These are phyloP conservation scores for Fraxinus dipetala DNA, from an alignment of 305 asterid genomes.

Conservation along the genomic window DNA sequence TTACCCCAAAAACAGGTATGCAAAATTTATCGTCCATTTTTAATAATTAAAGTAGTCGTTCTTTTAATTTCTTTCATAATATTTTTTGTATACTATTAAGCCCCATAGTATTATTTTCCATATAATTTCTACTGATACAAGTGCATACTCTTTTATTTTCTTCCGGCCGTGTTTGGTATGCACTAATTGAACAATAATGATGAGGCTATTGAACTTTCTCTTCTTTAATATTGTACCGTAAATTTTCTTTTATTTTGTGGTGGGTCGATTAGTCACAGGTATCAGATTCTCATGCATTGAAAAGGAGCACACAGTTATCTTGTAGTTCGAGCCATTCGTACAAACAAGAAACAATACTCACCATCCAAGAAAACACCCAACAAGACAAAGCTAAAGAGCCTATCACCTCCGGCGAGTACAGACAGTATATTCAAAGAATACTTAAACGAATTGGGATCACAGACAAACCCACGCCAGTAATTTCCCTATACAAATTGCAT, in stretches of 20 bases:
- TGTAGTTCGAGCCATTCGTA: conserved; percentile 60
- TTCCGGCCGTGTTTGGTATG: background rate
- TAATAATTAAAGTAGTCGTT: background rate
- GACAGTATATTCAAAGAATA: conserved; percentile 54
- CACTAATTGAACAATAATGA: background rate
- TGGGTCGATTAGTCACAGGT: conserved; percentile 45
- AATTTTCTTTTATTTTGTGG: conserved; percentile 4
- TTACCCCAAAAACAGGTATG: conserved; percentile 65
- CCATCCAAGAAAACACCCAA: conserved; percentile 31
- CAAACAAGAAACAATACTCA: conserved; percentile 33
- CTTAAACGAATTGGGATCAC: conserved; percentile 56
- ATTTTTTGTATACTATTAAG: background rate
- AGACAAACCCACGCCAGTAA: conserved; percentile 40
- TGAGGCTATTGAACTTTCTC: background rate
- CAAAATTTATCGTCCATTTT: background rate
- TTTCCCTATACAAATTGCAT: conserved; percentile 48
- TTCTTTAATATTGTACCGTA: background rate
- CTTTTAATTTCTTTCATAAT: background rate
- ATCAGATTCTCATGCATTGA: conserved; percentile 54
- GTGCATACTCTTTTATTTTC: background rate
- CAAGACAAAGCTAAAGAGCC: conserved; percentile 38
- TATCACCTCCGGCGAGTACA: conserved; percentile 29
- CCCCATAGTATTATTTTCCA: background rate
- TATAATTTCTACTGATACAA: background rate
- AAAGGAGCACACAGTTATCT: conserved; percentile 67